Percentiles rank a stretch among this genome's conserved stretches.
These are phyloP conservation scores for Chrysopogon serrulatus DNA, from an alignment of 176 grass and related monocot species.

Conservation along the genomic window DNA sequence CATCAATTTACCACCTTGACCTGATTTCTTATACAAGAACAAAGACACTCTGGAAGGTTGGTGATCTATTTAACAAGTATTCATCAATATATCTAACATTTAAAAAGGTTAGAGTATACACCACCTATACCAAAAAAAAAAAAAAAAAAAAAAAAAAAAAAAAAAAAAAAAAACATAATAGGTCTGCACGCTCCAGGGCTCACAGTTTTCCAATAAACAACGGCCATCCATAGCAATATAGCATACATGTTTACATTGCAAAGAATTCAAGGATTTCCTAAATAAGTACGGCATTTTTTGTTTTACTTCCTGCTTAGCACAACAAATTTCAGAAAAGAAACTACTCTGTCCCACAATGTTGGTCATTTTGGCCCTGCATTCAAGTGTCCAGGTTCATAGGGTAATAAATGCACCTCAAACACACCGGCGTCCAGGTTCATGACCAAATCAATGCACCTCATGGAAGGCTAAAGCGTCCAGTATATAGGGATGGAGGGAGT, in stretches of 20 bases:
- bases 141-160: background rate
- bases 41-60: background rate
- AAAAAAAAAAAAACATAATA: background rate
- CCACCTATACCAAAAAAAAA: background rate
- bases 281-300: background rate
- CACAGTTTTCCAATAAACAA: conserved; percentile 10
- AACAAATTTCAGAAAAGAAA: background rate
- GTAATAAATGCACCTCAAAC: too few relatives aligned
- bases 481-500: too few relatives aligned
- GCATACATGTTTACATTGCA: background rate
- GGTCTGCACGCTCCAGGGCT: background rate
- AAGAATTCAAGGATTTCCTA: background rate
- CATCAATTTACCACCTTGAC: background rate
- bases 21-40: background rate
- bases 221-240: background rate
- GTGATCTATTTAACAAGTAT: background rate
- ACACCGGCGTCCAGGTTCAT: too few relatives aligned
- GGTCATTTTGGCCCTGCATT: too few relatives aligned
- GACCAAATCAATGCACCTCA: too few relatives aligned
- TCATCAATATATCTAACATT: background rate
- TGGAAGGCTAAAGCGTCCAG: too few relatives aligned
- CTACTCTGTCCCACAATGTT: too few relatives aligned
- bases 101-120: conserved; percentile 14
- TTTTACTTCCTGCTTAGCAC: background rate
- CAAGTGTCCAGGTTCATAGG: too few relatives aligned